Percentiles rank a stretch among this genome's conserved stretches.
Evolutionary conservation across 768 basidiomycete species (phyloP).

Genomic region (Mycena albidolilacea): DNA sequence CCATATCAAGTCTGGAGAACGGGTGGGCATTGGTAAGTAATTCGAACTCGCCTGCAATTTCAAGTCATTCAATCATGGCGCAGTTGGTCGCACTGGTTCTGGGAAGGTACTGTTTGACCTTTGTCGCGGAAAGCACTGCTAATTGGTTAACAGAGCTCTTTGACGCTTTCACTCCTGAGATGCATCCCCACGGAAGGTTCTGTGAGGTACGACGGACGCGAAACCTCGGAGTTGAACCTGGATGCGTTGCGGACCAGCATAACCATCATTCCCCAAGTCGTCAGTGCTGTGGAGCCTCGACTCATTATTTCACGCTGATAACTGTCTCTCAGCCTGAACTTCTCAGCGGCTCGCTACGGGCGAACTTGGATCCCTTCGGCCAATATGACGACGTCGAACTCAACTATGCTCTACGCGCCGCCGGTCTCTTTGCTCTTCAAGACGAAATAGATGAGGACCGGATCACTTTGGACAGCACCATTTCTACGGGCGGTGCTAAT

Average conservation of each 20-base stretch:
- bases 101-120: too few relatives aligned
- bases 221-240: constrained; percentile 55
- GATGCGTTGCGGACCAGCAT: constrained; percentile 59
- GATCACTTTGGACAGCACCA: too few relatives aligned
- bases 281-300: background rate
- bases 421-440: too few relatives aligned
- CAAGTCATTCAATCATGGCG: background rate
- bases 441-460: too few relatives aligned
- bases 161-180: constrained; percentile 66
- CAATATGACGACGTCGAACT: too few relatives aligned
- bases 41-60: constrained; percentile 38
- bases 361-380: too few relatives aligned
- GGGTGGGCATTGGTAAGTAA: constrained; percentile 57
- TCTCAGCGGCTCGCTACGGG: too few relatives aligned
- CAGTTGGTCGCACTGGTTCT: constrained; percentile 44
- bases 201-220: too few relatives aligned
- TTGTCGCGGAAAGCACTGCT: too few relatives aligned
- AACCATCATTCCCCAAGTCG: constrained; percentile 58
- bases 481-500: too few relatives aligned
- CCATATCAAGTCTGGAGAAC: constrained; percentile 60
- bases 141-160: constrained; percentile 60
- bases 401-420: too few relatives aligned
- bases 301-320: background rate
- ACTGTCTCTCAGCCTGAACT: constrained; percentile 40
- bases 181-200: constrained; percentile 49